These are phyloP conservation scores for Phalaenopsis hybrid DNA, from an alignment of 116 monocot genomes.

Conservation along the genomic window DNA sequence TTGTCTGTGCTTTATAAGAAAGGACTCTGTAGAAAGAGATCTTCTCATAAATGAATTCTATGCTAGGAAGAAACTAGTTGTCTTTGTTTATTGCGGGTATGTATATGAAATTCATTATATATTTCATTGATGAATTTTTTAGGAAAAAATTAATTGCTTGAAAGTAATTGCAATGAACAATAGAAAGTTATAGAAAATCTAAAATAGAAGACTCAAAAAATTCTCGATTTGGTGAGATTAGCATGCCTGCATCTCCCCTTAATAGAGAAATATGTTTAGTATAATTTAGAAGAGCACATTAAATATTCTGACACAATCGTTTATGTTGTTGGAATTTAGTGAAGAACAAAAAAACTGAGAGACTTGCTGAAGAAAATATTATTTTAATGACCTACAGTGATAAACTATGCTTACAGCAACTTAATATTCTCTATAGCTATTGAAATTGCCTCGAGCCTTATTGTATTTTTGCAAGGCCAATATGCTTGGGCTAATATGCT, in stretches of 20 bases:
- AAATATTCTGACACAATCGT: not conserved
- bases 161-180: not conserved
- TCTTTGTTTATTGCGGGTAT: not conserved
- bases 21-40: not conserved
- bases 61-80: not conserved
- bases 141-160: not conserved
- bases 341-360: not conserved
- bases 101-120: too few relatives aligned
- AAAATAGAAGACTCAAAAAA: not conserved
- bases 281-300: not conserved
- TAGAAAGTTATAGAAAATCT: not conserved
- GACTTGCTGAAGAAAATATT: not conserved
- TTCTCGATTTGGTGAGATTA: not conserved
- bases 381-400: not conserved
- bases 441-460: not conserved
- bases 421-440: not conserved
- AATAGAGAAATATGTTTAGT: not conserved
- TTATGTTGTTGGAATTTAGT: not conserved
- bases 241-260: not conserved
- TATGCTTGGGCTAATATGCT: too few relatives aligned
- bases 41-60: not conserved
- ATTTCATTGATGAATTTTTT: not conserved
- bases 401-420: not conserved
- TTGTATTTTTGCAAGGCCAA: not conserved
- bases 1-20: not conserved